A percentile compares a stretch with the other conserved stretches of the same genome.
phyloP scores from a whole-genome alignment of 129 eudicot species.

The Escallonia rubra region DNA sequence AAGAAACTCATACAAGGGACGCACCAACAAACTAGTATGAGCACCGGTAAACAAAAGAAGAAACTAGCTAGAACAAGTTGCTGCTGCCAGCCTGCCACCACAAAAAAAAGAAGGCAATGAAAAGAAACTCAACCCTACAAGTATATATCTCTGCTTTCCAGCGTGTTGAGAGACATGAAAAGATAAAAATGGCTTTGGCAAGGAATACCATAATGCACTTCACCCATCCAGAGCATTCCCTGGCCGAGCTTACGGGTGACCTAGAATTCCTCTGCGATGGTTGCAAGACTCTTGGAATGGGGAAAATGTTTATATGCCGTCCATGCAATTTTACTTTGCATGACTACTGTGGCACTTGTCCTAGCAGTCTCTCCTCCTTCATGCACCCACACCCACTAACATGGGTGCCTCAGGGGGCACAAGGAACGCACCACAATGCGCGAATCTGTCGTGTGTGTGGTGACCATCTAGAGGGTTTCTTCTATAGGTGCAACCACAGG shows the following conservation, averaged over 20 bases:
- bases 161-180: no score
- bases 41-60: no score
- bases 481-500: slow-evolving; percentile 5
- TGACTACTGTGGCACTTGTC: slow-evolving; percentile 18
- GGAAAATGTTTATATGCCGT: slow-evolving; percentile 9
- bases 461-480: slow-evolving; percentile 12
- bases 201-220: slow-evolving; percentile 3
- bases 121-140: no score
- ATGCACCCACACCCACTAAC: slow-evolving; percentile 4
- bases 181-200: background rate
- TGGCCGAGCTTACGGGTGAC: background rate
- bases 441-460: background rate
- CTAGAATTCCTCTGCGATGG: slow-evolving; percentile 6
- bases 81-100: no score
- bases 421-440: no score
- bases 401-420: no score
- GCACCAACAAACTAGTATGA: no score
- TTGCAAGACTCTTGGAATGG: slow-evolving; percentile 16
- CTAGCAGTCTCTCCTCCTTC: slow-evolving; percentile 7
- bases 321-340: slow-evolving; percentile 17
- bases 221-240: slow-evolving; percentile 6
- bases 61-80: no score
- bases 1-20: no score
- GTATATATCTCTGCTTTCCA: no score
- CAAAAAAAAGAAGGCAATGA: no score